Base-by-base conservation (phyloP, 495 filamentous ascomycete species). In the Hypoxylon fragiforme region DNA sequence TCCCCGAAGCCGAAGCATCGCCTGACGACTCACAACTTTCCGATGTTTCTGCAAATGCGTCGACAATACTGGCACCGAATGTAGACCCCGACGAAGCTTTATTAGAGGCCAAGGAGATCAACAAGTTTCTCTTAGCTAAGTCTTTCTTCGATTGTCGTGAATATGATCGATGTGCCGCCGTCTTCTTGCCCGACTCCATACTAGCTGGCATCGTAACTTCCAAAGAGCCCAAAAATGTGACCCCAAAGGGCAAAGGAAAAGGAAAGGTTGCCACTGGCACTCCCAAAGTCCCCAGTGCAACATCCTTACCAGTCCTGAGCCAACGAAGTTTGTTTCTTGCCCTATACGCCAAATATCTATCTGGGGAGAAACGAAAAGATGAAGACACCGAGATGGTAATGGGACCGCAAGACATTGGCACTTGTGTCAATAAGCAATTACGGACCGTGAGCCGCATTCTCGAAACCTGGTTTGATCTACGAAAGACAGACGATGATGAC, bases 371-470 rank as follows among this genome's bases (percentile, higher is more conserved):
- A 75, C 82, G 87, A 43, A 95, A 90, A 69, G 87, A 96, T 66
- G 95, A 99, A 64, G 95, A 97, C 24, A 88, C 88, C 19, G 95
- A 99, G 73, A 97, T 96, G 90, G 88, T 99, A 5, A 78, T 99
- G 68, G 95, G 95, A 0, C 95, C 95, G 0, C 82, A 90, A 24
- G 95, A 99, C 69, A 84, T 88, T 12, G 91, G 90, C 0, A 80
- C 82, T 36, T 88, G 90, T 3, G 71, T 83, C 42, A 97, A 99
- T 67, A 88, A 87, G 60, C 89, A 97, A 68, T 69, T 97, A 2
- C 74, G 85, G 5, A 80, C 80, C 2, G 80, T 97, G 12, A 83
- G 85, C 9, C 79, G 84, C n/a, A 83, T 83, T 14, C 70, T 99
- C 28, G 84, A 95, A 59, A 77, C 76, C 16, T 92, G 88, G 85